Base-by-base conservation (phyloP, 768 basidiomycete species). In the Mrakia hoshinonis region DNA sequence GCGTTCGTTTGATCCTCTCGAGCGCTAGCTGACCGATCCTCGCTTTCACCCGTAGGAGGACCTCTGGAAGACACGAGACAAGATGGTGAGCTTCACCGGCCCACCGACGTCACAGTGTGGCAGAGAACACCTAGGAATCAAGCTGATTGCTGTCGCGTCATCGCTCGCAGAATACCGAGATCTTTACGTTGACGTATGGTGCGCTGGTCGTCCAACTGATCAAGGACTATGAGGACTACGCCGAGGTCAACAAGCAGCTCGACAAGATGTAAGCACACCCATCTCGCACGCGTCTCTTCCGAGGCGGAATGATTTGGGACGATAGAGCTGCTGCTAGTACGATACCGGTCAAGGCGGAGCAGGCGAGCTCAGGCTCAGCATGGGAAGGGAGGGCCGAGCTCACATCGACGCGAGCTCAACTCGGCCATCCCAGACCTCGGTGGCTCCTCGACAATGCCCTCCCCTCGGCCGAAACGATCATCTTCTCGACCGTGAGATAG, bases 181-280 rank as follows among this genome's bases (percentile, higher is more conserved):
- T 99, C 34, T 98, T 99, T 81, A 89, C 94, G 3, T 81, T 98
- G 70, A 98, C 95, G 26, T 99, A 99, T 75, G 96, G 96, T 65
- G 94, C 94, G 29, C 86, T 98, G 64, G 96, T 99, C 61, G 92
- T 98, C 43, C 96, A 99, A 81, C 85, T 99, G 73, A 93, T 98
- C 74, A 96, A 98, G 78, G 96, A 99, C 80, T 98, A 97, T 77
- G 96, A 99, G 77, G 94, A 99, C 82, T 98, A 96, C 78, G 85
- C 84, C 18, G 92, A 95, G 79, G 82, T 82, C 61, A 83, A 83
- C 79, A 94, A 91, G 79, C 94, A 99, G 79, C 87, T 99, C 3
- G 95, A 99, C 76, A 95, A 93, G 82, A 84, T 84, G 83, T 82
- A 31, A 73, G 80, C 71, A 1, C 47, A 20, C 12, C 9, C 31